Percentiles rank a stretch among this genome's conserved stretches.
These are phyloP conservation scores for Candida sonorensis DNA, from an alignment of 805 yeast genomes.

Conservation along the genomic window DNA sequence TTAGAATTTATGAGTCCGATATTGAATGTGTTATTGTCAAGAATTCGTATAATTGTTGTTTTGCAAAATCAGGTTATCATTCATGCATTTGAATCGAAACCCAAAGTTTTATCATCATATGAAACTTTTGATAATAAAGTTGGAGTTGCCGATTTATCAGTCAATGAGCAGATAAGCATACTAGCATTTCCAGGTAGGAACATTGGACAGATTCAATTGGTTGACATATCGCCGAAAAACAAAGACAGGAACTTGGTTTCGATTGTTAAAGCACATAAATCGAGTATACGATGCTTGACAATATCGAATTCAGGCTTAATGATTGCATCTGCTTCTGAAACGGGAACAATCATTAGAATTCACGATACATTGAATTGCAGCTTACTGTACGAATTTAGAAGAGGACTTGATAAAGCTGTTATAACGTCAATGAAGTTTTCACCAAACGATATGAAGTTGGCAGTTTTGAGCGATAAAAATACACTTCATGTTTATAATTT, in stretches of 20 bases:
- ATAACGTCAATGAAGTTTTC: conserved; percentile 82
- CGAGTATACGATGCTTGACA: conserved; percentile 55
- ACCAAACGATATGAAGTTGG: conserved; percentile 66
- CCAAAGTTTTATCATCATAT: conserved; percentile 53
- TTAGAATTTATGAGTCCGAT: conserved; percentile 76
- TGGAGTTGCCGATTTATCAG: conserved; percentile 51
- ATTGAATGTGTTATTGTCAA: conserved; percentile 63
- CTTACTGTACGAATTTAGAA: conserved; percentile 72
- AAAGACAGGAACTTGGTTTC: conserved; percentile 58
- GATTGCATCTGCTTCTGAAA: conserved; percentile 75
- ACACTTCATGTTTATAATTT: conserved; percentile 80
- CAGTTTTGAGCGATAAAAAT: conserved; percentile 82
- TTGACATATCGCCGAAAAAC: conserved; percentile 62
- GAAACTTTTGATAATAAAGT: conserved; percentile 59
- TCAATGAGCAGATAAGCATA: conserved; percentile 26
- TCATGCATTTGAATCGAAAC: conserved; percentile 78
- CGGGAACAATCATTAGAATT: conserved; percentile 74
- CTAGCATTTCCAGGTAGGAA: conserved; percentile 75
- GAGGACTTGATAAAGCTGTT: conserved; percentile 83
- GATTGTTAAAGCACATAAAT: conserved; percentile 72
- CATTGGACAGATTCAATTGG: conserved; percentile 73
- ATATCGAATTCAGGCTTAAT: conserved; percentile 57
- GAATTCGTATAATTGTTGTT: conserved; percentile 70
- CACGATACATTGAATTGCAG: conserved; percentile 65
- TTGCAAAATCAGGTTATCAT: conserved; percentile 61